Base-by-base conservation (phyloP, 176 grass and related monocot genomes). In the Panicum miliaceum region DNA sequence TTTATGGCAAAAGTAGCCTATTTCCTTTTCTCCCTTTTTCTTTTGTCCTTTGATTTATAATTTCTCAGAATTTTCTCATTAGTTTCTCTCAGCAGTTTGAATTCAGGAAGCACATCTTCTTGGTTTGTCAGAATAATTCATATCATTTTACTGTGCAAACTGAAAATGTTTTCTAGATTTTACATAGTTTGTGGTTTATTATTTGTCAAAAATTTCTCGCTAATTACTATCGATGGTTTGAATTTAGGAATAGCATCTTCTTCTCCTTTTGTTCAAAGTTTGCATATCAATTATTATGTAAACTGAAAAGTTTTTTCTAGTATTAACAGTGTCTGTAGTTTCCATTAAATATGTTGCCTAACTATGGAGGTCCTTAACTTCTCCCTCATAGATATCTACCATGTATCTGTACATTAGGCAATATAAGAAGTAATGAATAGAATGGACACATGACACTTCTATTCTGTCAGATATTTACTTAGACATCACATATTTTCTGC, bases 391-490 rank as follows among this genome's bases (percentile, higher is more conserved):
- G 11, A 32, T 12, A 32, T 37, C 42, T 73, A 48, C 29, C 18
- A 62, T 34, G 6, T 60, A 73, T 26, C 3, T 54, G 51, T 34
- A 52, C n/a, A 71, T 40, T 40, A 32, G 22, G 41, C 16, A 66
- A 81, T 70, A 87, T 20, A 57, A 29, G 23, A 27, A 47, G 45
- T 25, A 72, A 22, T 25, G 34, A 57, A 26, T 42, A 56, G n/a
- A n/a, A n/a, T n/a, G n/a, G 46, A n/a, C 2, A 76, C 26, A 20
- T 36, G 13, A 35, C 3, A 15, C 3, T 57, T 71, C 36, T 34
- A 42, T 20, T 42, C 23, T 27, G 16, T 46, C 50, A 45, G 36
- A 22, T 36, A 22, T 59, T 71, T 67, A 42, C 22, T 58, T 80
- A 50, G 15, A 51, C 14, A 79, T 13, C 26, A 65, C 19, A 26